Conservation (phyloP, 768 basidiomycete genomes). For the Leucosporidium creatinivorum region DNA sequence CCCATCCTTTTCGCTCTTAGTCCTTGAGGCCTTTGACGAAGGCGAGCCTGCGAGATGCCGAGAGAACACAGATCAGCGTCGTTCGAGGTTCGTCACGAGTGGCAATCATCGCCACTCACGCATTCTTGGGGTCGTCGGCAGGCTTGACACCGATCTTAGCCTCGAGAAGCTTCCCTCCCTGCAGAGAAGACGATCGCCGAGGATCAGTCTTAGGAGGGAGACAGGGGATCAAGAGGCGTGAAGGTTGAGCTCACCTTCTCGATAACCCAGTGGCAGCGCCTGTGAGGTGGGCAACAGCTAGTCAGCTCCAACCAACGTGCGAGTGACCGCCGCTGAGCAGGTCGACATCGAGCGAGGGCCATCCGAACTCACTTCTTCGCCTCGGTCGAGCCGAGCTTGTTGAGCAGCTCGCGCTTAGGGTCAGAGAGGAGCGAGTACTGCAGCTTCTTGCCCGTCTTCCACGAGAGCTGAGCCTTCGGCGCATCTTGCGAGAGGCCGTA, state of each 20-base stretch:
- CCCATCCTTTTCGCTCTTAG: too few relatives aligned
- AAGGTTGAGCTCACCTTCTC: slow-evolving; percentile 51
- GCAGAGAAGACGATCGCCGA: too few relatives aligned
- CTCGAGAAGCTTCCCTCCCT: slow-evolving; percentile 66
- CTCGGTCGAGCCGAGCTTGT: slow-evolving; percentile 69
- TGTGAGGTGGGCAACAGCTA: slow-evolving; percentile 46
- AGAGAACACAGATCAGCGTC: too few relatives aligned
- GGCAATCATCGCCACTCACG: slow-evolving; percentile 5
- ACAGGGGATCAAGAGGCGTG: too few relatives aligned
- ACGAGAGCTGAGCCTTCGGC: slow-evolving; percentile 55
- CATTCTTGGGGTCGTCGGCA: slow-evolving; percentile 55
- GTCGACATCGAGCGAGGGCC: not conserved
- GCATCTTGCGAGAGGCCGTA: slow-evolving; percentile 79
- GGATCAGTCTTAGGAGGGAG: too few relatives aligned
- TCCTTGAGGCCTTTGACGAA: too few relatives aligned
- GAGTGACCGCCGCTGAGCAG: not conserved
- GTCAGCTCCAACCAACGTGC: not conserved
- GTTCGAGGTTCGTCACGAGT: too few relatives aligned
- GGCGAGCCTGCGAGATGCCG: too few relatives aligned
- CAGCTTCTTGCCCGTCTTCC: slow-evolving; percentile 59
- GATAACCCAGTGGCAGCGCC: slow-evolving; percentile 89
- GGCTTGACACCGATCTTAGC: slow-evolving; percentile 81
- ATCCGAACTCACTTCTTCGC: slow-evolving; percentile 48
- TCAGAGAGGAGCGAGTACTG: slow-evolving; percentile 84
- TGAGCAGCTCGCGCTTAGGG: slow-evolving; percentile 70